Evolutionary conservation across 2,329 filamentous ascomycete species (phyloP).

Genomic region (Aspergillus ustus): DNA sequence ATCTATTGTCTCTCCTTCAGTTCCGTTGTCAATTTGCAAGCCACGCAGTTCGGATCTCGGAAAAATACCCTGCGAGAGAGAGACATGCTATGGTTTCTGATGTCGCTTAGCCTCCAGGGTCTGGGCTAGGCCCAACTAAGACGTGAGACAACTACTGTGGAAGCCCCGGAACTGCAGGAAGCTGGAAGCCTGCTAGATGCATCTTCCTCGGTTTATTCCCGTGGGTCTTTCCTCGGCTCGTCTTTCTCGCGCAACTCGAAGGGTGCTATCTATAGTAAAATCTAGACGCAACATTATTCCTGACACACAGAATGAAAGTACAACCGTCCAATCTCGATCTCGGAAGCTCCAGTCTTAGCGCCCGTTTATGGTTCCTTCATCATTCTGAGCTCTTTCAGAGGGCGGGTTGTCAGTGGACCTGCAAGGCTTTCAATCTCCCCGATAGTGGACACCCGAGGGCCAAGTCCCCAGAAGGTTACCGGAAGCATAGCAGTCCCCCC

Average conservation of each 20-base stretch:
- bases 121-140: not conserved
- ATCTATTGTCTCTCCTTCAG: not conserved
- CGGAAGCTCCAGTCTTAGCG: conserved; percentile 1
- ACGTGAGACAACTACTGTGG: not conserved
- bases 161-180: not conserved
- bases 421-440: not conserved
- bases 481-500: not conserved
- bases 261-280: not conserved
- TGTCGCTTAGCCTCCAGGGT: not conserved
- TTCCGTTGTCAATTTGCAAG: not conserved
- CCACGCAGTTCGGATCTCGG: conserved; percentile 6
- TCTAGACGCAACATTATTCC: not conserved
- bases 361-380: not conserved
- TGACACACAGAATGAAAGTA: not conserved
- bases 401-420: not conserved
- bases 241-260: not conserved
- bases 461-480: not conserved
- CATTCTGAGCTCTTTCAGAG: not conserved
- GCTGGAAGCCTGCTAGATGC: not conserved
- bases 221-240: not conserved
- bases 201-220: not conserved
- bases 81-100: not conserved
- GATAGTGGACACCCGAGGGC: not conserved
- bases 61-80: not conserved
- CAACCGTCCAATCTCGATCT: not conserved